Conservation (phyloP, 805 yeast species). For the Saccharomycopsis sp. region DNA sequence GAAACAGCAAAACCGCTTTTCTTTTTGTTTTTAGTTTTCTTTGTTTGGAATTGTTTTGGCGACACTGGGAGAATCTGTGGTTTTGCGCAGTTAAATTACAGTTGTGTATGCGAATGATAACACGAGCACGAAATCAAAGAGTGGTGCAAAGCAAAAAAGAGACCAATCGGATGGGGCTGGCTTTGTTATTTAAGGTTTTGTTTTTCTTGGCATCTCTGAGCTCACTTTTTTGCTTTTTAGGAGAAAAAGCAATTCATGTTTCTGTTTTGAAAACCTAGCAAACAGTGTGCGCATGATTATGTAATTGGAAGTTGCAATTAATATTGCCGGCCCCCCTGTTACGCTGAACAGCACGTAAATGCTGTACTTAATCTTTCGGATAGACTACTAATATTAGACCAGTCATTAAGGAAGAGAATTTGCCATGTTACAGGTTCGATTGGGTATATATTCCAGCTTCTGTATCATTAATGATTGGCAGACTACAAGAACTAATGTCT, state of each 20-base stretch:
- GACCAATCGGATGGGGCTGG: neutral
- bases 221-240: neutral
- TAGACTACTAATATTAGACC: no score
- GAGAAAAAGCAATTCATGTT: neutral
- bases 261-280: neutral
- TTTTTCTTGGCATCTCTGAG: neutral
- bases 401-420: neutral
- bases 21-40: no score
- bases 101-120: no score
- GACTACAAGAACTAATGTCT: no score
- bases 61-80: neutral
- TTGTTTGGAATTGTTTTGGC: no score
- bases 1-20: no score
- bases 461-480: no score
- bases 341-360: neutral
- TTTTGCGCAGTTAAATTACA: neutral
- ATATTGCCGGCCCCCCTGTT: neutral
- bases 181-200: neutral
- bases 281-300: neutral
- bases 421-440: no score
- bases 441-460: no score
- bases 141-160: neutral
- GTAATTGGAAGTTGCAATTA: neutral
- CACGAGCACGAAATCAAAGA: no score
- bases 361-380: no score